Conservation (phyloP, 768 basidiomycete genomes). For the Russula emetica region DNA sequence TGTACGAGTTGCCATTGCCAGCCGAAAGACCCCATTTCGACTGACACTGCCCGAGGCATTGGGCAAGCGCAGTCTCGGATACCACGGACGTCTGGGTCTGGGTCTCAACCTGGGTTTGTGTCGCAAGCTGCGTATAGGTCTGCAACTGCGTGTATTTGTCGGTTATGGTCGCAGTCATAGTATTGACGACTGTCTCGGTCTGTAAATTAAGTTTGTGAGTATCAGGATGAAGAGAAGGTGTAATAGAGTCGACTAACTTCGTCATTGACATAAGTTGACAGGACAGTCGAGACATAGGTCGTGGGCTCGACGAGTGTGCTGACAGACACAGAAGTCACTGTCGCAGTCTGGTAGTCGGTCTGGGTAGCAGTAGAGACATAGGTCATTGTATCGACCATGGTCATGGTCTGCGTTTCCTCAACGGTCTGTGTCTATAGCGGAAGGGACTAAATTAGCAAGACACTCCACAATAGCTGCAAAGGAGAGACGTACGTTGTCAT, state of each 20-base stretch:
- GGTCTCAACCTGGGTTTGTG: conserved; percentile 40
- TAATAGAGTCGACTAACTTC: conserved; percentile 40
- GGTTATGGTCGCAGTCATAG: conserved; percentile 50
- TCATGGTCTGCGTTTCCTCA: conserved; percentile 40
- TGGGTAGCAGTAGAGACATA: conserved; percentile 46
- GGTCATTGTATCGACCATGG: conserved; percentile 38
- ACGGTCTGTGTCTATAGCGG: conserved; percentile 50
- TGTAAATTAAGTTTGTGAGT: conserved; percentile 29
- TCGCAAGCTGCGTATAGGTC: conserved; percentile 41
- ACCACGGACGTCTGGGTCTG: conserved; percentile 45
- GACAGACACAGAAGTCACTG: conserved; percentile 44
- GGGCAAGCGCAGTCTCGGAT: conserved; percentile 47
- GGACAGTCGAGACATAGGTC: conserved; percentile 51
- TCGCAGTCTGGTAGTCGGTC: conserved; percentile 45
- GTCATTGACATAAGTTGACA: conserved; percentile 55
- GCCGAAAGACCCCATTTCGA: conserved; percentile 47
- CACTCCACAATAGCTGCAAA: background rate
- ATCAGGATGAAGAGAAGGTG: background rate
- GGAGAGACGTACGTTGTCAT: conserved; percentile 49
- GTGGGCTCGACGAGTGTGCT: conserved; percentile 53
- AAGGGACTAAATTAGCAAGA: conserved; percentile 3
- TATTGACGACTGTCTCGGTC: conserved; percentile 58
- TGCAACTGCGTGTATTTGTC: conserved; percentile 45
- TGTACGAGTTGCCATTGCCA: conserved; percentile 49
- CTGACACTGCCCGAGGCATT: conserved; percentile 60